Base-by-base conservation (phyloP, 1,139 yeast species). In the Candida anutae region DNA sequence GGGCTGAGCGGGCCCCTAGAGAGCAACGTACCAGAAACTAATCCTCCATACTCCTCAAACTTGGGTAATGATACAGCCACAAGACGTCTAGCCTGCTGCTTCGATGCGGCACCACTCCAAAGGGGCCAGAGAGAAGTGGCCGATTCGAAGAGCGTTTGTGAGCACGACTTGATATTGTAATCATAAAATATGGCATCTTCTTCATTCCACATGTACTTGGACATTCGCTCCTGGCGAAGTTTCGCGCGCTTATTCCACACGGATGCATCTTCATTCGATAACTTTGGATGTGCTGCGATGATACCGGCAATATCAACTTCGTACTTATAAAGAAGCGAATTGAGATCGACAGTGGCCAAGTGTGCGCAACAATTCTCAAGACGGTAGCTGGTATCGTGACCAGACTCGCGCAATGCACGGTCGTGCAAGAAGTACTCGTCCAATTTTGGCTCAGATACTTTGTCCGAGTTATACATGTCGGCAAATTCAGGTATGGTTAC, bases 341-440 rank as follows among this genome's bases (percentile, higher is more conserved):
- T 88, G 45, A 90, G 65, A 51, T 90, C 98, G 30, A 90, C 80
- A 0, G 97, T 90, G 2, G 95, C 96, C 39, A 90, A 60, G 48
- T 82, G 64, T 0, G 95, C 96, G 55, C 95, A 85, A 28, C 74
- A 71, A 20, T 95, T 94, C 56, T 88, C 96, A 30, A 90, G 62
- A 45, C 98, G 68, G 50, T 88, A 87, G 3, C 90, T 70, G 0
- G 97, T 93, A 51, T 90, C 98, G 52, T 90, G 98, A 1, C 98
- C 98, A 25, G 94, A 80, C 55, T 90, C 98, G 47, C 98, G 73
- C 11, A 90, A 95, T 1, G 95, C 97, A 36, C 97, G 69, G 53
- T 90, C 98, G 50, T 90, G 95, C 31, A 83, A 54, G 53, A 90
- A 84, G 53, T 85, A 93, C 38, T 77, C 87, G 47, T 90, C 98